Evolutionary conservation across 306 rosid genomes (phyloP).

Genomic region (Albizia julibrissin): DNA sequence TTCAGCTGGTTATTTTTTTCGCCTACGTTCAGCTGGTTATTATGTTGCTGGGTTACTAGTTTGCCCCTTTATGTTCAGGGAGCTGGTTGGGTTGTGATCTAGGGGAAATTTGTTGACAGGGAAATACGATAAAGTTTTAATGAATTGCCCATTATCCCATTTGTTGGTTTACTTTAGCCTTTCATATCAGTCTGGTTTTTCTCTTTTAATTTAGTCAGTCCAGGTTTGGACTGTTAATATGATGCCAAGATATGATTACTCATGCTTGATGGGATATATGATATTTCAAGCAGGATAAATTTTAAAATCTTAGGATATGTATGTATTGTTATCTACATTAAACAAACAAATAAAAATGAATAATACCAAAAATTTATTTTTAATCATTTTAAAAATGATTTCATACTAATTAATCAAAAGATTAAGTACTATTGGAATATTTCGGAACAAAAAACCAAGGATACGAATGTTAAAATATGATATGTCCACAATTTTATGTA

Average conservation of each 20-base stretch:
- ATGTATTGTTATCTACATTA: too few species aligned
- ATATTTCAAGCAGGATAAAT: neutral
- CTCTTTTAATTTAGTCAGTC: neutral
- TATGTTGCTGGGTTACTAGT: too few species aligned
- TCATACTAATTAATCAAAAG: neutral
- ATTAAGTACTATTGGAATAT: neutral
- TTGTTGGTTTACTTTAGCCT: neutral
- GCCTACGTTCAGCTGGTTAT: slow-evolving; percentile 3
- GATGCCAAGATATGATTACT: neutral
- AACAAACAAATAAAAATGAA: neutral
- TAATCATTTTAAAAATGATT: too few species aligned
- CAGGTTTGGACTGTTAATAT: neutral
- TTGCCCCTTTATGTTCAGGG: neutral
- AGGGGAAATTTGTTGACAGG: neutral
- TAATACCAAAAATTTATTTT: neutral
- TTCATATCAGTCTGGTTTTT: neutral
- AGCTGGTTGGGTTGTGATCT: neutral
- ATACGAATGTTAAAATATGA: neutral
- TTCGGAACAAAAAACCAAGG: neutral
- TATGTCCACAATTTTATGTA: neutral
- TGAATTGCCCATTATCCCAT: neutral
- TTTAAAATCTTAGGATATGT: neutral
- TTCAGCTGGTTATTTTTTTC: slow-evolving; percentile 2
- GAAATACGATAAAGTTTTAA: neutral
- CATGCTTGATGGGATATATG: neutral